Conservation (phyloP, 257 asterid genomes). For the Schizonepeta tenuifolia region DNA sequence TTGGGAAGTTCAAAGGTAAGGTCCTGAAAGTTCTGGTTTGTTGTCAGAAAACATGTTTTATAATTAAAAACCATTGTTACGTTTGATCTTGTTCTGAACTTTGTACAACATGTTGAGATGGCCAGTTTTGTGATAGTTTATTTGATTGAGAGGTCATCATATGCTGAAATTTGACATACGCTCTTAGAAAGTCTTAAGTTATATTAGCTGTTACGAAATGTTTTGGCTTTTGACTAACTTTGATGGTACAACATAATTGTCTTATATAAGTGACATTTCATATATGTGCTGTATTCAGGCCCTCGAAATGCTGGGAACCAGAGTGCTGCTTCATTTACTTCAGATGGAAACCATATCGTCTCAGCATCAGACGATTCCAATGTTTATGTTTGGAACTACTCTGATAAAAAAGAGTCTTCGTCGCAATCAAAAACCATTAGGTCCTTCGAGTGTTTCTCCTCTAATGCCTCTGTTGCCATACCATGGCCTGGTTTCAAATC, state of each 20-base stretch:
- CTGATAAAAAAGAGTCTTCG: slow-evolving; percentile 30
- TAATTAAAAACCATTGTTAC: neutral
- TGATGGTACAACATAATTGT: neutral
- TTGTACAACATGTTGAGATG: neutral
- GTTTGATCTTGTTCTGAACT: neutral
- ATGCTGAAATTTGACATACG: neutral
- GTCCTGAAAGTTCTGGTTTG: neutral
- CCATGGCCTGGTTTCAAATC: slow-evolving; percentile 71
- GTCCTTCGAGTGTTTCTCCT: slow-evolving; percentile 72
- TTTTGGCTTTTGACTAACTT: neutral
- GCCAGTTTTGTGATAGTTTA: neutral
- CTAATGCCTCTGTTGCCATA: slow-evolving; percentile 73
- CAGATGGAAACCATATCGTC: slow-evolving; percentile 75
- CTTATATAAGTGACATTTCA: neutral
- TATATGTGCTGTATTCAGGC: slow-evolving; percentile 46
- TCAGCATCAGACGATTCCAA: slow-evolving; percentile 79
- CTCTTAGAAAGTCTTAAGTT: neutral
- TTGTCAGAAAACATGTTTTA: neutral
- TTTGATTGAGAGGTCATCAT: neutral
- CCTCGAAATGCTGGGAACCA: slow-evolving; percentile 63
- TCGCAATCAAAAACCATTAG: slow-evolving; percentile 51
- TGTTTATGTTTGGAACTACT: slow-evolving; percentile 69
- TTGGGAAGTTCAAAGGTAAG: slow-evolving; percentile 78
- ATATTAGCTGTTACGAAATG: neutral
- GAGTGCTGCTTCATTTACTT: slow-evolving; percentile 67